Evolutionary conservation across 2,329 filamentous ascomycete genomes (phyloP), one percentile per base, ranked within the genome.

Genomic region (Dactylellina cionopaga): DNA sequence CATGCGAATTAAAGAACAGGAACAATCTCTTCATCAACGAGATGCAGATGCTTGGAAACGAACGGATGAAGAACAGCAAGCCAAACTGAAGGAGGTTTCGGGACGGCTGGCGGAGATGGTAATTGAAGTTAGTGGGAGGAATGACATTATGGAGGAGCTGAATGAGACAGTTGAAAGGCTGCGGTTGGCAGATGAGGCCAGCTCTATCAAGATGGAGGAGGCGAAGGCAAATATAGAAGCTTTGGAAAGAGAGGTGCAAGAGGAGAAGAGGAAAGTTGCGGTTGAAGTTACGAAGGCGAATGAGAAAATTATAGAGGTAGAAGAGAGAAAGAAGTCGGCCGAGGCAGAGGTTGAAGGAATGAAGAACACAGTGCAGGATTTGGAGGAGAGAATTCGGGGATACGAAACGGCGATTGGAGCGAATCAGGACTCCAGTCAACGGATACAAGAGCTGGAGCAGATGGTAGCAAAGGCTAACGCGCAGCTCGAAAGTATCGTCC

Each of bases 91-190:
- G 46, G 62, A 72, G 31, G 68, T 72, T 29, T 59, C 27, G 24
- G 68, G 68, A 39, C 35, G 68, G 29, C 35, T 72, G 27, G 68
- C 68, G 13, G 68, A 72, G 52, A 65, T 72, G 59, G 68, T 72
- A 10, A 22, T 72, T 15, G 51, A 72, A 11, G 52, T 72, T 15
- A 64, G 52, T 15, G 59, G 59, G 5, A 19, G 59, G 13, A 72
- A 72, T 17, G 68, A 72, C 5, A 22, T 72, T 31, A 72, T 72
- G 68, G 65, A 72, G 31, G 59, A 44, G 5, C 27, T 72, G 17
- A 72, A 72, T 46, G 68, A 72, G 35, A 72, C 68, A 1, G 49
- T 72, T 11, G 58, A 56, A 24, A 52, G 44, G 31, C 17, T 71
- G 13, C 64, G 64, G 37, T 22, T 64, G 6, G 66, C 66, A 9